Evolutionary conservation across 2,329 filamentous ascomycete species (phyloP), one percentile per base, ranked within the genome.

Genomic region (Aspergillus sp.): DNA sequence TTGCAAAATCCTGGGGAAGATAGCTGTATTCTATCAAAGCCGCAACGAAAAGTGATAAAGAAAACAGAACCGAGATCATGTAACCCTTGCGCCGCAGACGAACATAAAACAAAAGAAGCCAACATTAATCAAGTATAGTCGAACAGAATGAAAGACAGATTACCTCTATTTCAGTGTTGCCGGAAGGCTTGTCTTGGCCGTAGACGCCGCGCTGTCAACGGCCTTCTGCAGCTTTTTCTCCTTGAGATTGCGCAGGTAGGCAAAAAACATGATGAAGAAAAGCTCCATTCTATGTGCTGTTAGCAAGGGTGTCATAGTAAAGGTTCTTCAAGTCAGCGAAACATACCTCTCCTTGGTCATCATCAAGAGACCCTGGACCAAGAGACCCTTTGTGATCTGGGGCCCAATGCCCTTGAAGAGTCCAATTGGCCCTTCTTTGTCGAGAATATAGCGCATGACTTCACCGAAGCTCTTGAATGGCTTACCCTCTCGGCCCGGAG

Each of bases 351-450:
- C 93, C 73, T 98, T 98, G 43, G 90, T 93, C 90, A 96, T 98
- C 93, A 98, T 98, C 35, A 98, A 76, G 48, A 98, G 82, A 44
- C 93, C 93, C 65, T 98, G 93, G 2, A 98, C 93, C 43, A 98
- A 67, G 45, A 98, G 72, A 1, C 93, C 93, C 72, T 98, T 98
- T 50, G 90, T 70, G 45, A 98, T 86, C 68, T 98, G 93, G 3
- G 93, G 93, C 0, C 83, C 90, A 57, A 98, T 95, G 38, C 93
- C 93, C 74, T 98, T 98, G 77, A 97, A 98, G 1, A 98, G 77
- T n/a, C 86, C 86, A 10, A 85, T 61, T 1, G 80, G 66, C 3
- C 93, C 93, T 65, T 98, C 93, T 52, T 95, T 84, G 61, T 95
- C 76, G 47, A 96, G 73, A 58, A 98, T 96, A 67, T 94, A 97